These are phyloP conservation scores for Phyllosticta citribraziliensis DNA, from an alignment of 2,329 filamentous ascomycete species.

Conservation along the genomic window DNA sequence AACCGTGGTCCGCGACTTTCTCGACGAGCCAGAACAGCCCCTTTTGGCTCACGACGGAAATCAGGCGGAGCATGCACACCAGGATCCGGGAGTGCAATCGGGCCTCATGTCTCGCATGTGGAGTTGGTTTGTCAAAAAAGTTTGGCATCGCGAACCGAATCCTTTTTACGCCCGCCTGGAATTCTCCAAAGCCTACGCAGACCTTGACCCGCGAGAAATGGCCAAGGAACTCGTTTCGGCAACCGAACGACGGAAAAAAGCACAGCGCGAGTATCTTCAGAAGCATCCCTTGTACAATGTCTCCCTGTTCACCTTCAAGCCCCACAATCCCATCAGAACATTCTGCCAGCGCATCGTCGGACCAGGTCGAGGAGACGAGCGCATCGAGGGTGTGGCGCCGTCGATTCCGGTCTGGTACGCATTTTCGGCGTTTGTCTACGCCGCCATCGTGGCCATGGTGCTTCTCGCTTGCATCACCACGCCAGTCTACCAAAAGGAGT, in stretches of 20 bases:
- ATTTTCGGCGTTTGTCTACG: constrained; percentile 90
- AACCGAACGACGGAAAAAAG: constrained; percentile 70
- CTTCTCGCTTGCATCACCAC: constrained; percentile 88
- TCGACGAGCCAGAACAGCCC: constrained; percentile 57
- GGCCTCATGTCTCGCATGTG: constrained; percentile 53
- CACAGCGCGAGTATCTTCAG: constrained; percentile 81
- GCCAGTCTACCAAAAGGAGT: constrained; percentile 83
- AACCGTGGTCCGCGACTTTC: constrained; percentile 86
- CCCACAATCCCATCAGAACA: constrained; percentile 65
- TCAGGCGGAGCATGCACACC: constrained; percentile 15
- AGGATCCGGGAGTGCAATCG: constrained; percentile 35
- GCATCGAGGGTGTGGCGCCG: constrained; percentile 81
- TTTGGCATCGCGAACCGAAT: constrained; percentile 69
- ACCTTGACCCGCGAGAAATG: constrained; percentile 75
- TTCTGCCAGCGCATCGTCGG: constrained; percentile 86
- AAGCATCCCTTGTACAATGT: constrained; percentile 88
- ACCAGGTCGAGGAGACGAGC: constrained; percentile 74
- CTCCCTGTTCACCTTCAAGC: constrained; percentile 76
- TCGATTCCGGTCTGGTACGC: constrained; percentile 85
- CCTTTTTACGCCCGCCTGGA: constrained; percentile 86
- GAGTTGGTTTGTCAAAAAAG: constrained; percentile 46
- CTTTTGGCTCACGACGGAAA: constrained; percentile 6
- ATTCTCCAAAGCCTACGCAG: constrained; percentile 60
- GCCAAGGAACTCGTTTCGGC: constrained; percentile 83
- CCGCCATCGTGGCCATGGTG: constrained; percentile 96